phyloP scores from a whole-genome alignment of 31 red algal species.

The Asparagopsis taxiformis region DNA sequence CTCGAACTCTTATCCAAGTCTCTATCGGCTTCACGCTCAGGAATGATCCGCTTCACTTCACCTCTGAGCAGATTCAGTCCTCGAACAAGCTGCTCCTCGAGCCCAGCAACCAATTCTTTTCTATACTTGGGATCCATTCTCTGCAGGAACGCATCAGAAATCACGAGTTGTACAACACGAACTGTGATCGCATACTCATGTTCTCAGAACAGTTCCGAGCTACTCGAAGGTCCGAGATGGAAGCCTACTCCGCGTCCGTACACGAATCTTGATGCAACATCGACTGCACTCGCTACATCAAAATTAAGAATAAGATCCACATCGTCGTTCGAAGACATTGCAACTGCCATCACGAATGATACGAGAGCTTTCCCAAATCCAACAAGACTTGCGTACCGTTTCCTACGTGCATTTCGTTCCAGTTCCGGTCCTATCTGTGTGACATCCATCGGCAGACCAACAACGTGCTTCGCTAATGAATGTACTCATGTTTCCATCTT shows the following conservation, averaged over 20 bases:
- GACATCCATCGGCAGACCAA: not conserved
- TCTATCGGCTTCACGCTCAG: not conserved
- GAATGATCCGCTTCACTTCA: not conserved
- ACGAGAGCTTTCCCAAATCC: not conserved
- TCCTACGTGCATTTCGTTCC: not conserved
- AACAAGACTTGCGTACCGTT: not conserved
- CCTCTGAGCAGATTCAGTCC: not conserved
- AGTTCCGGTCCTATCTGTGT: not conserved
- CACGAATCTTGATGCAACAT: not conserved
- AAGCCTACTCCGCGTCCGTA: not conserved
- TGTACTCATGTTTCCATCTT: not conserved
- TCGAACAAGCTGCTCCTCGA: not conserved
- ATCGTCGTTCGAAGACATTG: not conserved
- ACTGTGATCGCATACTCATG: not conserved
- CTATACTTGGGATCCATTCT: not conserved
- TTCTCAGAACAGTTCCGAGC: not conserved
- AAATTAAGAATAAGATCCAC: not conserved
- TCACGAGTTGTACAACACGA: not conserved
- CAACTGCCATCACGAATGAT: not conserved
- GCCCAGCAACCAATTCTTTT: not conserved
- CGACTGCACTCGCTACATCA: not conserved
- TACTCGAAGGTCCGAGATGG: not conserved
- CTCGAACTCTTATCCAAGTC: no score
- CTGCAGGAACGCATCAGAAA: not conserved
- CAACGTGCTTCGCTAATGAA: not conserved